A percentile compares a stretch with the other conserved stretches of the same genome.
Evolutionary conservation across 352 stramenopile genomes (phyloP).

Genomic region (Pythium guiyangense): DNA sequence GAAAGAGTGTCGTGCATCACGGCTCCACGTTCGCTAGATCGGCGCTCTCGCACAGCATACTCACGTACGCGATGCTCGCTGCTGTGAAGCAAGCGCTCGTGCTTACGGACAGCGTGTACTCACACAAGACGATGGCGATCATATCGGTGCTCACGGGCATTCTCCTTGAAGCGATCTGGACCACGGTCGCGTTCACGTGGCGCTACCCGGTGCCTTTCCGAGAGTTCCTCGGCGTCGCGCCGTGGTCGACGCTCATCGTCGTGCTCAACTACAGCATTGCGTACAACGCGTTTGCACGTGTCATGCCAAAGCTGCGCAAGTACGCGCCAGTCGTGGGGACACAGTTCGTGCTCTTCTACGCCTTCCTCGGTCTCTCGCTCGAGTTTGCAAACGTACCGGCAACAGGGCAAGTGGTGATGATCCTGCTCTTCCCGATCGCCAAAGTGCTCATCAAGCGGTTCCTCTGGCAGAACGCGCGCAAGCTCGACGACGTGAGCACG

Average conservation of each 20-base stretch:
- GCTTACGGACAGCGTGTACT: conserved; percentile 8
- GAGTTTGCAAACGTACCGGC: conserved; percentile 9
- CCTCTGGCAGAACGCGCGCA: conserved; percentile 12
- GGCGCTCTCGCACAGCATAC: conserved; percentile 9
- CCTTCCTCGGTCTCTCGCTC: conserved; percentile 17
- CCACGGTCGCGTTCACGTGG: conserved; percentile 10
- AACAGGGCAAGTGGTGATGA: conserved; percentile 8
- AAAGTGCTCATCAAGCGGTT: conserved; percentile 16
- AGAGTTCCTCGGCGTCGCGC: conserved; percentile 6
- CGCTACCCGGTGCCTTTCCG: conserved; percentile 18
- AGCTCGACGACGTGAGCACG: conserved; percentile 19
- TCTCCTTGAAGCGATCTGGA: conserved; percentile 9
- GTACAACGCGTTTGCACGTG: conserved; percentile 5
- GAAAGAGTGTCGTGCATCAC: not conserved
- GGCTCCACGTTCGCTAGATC: conserved; percentile 12
- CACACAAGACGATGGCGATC: conserved; percentile 10
- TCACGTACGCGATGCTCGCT: conserved; percentile 14
- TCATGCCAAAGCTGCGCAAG: not conserved
- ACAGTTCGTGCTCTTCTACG: conserved; percentile 16
- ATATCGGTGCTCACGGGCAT: conserved; percentile 5
- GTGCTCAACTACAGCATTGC: conserved; percentile 13
- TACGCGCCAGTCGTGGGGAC: conserved; percentile 15
- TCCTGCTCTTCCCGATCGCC: conserved; percentile 13
- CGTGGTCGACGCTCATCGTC: conserved; percentile 3
- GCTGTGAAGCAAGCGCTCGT: conserved; percentile 13